These are phyloP conservation scores for Fusarium begoniae DNA, from an alignment of 2,329 filamentous ascomycete species.

Conservation along the genomic window DNA sequence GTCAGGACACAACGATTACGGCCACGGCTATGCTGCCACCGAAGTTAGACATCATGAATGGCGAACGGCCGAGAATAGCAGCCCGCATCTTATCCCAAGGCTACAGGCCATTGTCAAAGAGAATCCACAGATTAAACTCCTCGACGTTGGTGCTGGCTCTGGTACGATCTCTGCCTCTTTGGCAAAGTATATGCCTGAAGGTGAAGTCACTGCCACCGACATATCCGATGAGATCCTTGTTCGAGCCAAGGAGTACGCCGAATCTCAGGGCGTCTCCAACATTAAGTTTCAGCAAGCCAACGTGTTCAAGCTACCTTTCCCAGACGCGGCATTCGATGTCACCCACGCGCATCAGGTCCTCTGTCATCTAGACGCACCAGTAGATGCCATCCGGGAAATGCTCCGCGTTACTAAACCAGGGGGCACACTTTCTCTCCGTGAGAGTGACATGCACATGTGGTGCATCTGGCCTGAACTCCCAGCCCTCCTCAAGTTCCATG, in stretches of 20 bases:
- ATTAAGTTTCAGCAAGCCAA: constrained; percentile 43
- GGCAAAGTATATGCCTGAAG: constrained; percentile 50
- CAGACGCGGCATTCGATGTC: constrained; percentile 53
- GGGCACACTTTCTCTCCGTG: constrained; percentile 52
- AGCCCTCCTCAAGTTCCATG: constrained; percentile 37
- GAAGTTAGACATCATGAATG: constrained; percentile 47
- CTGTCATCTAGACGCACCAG: constrained; percentile 50
- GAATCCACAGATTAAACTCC: constrained; percentile 50
- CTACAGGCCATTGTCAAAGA: constrained; percentile 40
- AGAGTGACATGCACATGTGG: constrained; percentile 45
- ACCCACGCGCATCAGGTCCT: constrained; percentile 56
- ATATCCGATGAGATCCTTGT: constrained; percentile 45
- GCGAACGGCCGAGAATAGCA: constrained; percentile 56
- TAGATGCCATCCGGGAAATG: constrained; percentile 52
- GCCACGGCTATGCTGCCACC: constrained; percentile 37
- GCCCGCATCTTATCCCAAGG: constrained; percentile 54
- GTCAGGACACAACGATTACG: constrained; percentile 40
- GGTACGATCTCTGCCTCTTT: constrained; percentile 59
- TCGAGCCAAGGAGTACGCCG: constrained; percentile 39
- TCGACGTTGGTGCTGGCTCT: constrained; percentile 61
- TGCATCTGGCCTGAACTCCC: constrained; percentile 43
- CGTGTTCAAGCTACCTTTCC: constrained; percentile 49
- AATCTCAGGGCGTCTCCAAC: constrained; percentile 37
- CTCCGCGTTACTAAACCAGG: constrained; percentile 54
- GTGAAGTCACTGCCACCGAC: constrained; percentile 48